Evolutionary conservation across 2,329 filamentous ascomycete species (phyloP), one percentile per base, ranked within the genome.

Genomic region (Lachnellula arida): DNA sequence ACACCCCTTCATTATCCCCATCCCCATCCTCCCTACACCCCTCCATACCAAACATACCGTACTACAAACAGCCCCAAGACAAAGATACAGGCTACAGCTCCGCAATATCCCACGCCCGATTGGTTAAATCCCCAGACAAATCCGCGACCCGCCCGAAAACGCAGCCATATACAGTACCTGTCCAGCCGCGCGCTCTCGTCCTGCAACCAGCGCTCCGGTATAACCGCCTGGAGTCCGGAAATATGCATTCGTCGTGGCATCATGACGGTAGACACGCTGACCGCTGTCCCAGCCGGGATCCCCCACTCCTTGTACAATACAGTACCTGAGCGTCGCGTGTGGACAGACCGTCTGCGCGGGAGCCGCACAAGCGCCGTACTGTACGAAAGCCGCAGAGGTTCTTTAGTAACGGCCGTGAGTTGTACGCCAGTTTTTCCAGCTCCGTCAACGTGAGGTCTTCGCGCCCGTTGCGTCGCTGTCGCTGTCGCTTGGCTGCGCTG

Each of bases 161-260:
- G 72, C 49, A n/a, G 76, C 65, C 52, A 77, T 69, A 44, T 67
- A 70, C 22, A 19, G 19, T 19, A 19, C 19, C 66, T 68, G 34
- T 75, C 71, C 1, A 75, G 54, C 9, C 39, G 14, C 5, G 12
- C 35, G 4, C 22, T 25, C 19, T 37, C 40, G 1, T 65, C 65
- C 22, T 70, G 71, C 5, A 75, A 56, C 71, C 72, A 77, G 2
- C 75, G 69, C 48, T 76, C 73, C 0, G 75, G 75, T 4, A 61
- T 50, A 53, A 73, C 77, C 2, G 62, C 54, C 32, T 63, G 1
- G 74, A 69, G 5, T 76, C 64, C 0, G 73, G 64, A 53, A 69
- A 73, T 22, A 72, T 56, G 15, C 56, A 58, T 60, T 75, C 69
- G 59, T 76, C 68, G 17, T 73, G 70, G 55, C 6, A 69, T 65